Conservation (phyloP, 306 rosid species). For the Carpinus fangiana region DNA sequence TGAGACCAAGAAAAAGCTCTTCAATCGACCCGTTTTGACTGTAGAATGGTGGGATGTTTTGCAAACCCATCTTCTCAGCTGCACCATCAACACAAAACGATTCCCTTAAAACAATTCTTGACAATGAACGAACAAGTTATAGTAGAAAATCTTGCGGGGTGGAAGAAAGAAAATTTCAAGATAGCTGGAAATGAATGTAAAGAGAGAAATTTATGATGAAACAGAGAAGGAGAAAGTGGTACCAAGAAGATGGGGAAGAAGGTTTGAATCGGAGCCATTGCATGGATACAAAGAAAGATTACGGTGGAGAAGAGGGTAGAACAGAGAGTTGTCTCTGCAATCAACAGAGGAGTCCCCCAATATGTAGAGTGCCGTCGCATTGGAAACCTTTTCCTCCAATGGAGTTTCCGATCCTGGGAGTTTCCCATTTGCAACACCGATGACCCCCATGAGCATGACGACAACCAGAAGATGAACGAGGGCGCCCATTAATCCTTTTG, state of each 20-base stretch:
- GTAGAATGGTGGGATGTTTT: slow-evolving; percentile 52
- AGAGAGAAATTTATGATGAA: too few species aligned
- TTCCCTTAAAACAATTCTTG: too few species aligned
- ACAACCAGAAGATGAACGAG: slow-evolving; percentile 25
- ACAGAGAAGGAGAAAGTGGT: slow-evolving; percentile 12
- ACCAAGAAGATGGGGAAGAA: slow-evolving; percentile 87
- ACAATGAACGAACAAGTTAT: too few species aligned
- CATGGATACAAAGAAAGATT: slow-evolving; percentile 72
- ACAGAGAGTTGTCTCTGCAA: slow-evolving; percentile 72
- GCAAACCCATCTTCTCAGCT: slow-evolving; percentile 75
- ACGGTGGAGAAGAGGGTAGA: slow-evolving; percentile 68
- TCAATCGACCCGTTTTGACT: slow-evolving; percentile 64
- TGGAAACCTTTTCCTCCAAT: slow-evolving; percentile 12
- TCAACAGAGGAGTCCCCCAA: slow-evolving; percentile 92
- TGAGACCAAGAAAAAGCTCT: slow-evolving; percentile 59
- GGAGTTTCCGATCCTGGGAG: not conserved
- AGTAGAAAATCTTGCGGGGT: too few species aligned
- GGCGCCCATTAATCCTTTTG: slow-evolving; percentile 10
- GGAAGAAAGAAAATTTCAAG: too few species aligned
- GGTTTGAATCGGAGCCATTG: slow-evolving; percentile 50
- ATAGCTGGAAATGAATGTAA: too few species aligned
- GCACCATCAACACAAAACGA: not conserved
- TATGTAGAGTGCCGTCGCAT: slow-evolving; percentile 49
- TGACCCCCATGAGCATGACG: slow-evolving; percentile 32
- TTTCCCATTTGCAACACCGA: slow-evolving; percentile 32